A percentile compares a stretch with the other conserved stretches of the same genome.
Conservation (phyloP, 208 protist species). For the Trypanosoma lewisi region DNA sequence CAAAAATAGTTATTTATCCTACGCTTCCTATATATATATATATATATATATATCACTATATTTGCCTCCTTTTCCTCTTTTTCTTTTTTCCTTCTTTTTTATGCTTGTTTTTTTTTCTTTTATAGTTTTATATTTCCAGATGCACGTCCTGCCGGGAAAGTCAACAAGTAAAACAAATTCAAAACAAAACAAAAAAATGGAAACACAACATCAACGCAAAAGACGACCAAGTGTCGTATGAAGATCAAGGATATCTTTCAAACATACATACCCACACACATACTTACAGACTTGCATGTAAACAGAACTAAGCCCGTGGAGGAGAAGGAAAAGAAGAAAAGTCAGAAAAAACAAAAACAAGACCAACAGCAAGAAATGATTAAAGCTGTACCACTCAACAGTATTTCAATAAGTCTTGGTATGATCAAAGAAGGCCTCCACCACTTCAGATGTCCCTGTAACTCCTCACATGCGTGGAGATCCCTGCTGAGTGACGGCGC, state of each 20-base stretch:
- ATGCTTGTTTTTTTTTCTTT: neutral
- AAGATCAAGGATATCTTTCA: too few relatives aligned
- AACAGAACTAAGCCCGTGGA: too few relatives aligned
- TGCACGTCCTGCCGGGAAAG: neutral
- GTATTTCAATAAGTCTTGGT: neutral
- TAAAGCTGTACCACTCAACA: constrained; percentile 1
- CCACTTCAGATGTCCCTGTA: neutral
- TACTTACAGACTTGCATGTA: too few relatives aligned
- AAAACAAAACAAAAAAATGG: too few relatives aligned
- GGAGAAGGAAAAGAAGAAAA: constrained; percentile 14
- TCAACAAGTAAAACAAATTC: neutral
- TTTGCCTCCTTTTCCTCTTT: constrained; percentile 20
- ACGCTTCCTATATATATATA: neutral
- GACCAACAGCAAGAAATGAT: neutral
- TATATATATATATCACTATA: neutral
- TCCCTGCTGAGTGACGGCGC: constrained; percentile 25
- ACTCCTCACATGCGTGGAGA: neutral
- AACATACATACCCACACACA: too few relatives aligned
- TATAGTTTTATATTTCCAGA: neutral
- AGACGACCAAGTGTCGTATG: too few relatives aligned
- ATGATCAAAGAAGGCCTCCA: neutral
- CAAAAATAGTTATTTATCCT: neutral
- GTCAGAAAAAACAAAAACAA: constrained; percentile 4
- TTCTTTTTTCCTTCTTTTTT: neutral
- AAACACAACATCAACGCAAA: too few relatives aligned